Conservation (phyloP, 2,329 filamentous ascomycete genomes). For the Trichoderma sp. region DNA sequence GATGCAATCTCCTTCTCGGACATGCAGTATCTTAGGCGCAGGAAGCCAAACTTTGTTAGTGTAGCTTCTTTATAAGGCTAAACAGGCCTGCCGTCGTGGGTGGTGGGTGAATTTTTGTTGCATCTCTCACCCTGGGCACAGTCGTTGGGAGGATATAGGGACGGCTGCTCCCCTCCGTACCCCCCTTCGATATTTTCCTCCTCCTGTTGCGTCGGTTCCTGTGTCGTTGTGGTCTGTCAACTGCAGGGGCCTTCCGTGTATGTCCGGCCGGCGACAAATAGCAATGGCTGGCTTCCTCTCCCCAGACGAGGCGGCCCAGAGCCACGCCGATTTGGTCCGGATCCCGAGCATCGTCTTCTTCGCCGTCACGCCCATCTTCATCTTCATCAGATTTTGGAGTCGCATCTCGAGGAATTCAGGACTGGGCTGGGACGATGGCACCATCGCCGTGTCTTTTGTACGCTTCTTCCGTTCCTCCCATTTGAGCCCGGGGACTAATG, state of each 20-base stretch:
- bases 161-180: not conserved
- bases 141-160: slow-evolving; percentile 6
- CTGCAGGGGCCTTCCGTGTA: slow-evolving; percentile 2
- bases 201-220: not conserved
- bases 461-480: slow-evolving; percentile 20
- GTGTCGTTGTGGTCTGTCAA: not conserved
- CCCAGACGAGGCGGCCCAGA: slow-evolving; percentile 36
- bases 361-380: slow-evolving; percentile 46
- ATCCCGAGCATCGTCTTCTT: slow-evolving; percentile 49
- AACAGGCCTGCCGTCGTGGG: slow-evolving; percentile 6
- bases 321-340: slow-evolving; percentile 44
- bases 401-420: slow-evolving; percentile 43
- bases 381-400: slow-evolving; percentile 46
- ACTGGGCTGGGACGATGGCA: slow-evolving; percentile 48
- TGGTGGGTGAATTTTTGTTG: not conserved
- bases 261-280: not conserved
- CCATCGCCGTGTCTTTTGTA: slow-evolving; percentile 48
- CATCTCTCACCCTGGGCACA: not conserved
- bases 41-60: slow-evolving; percentile 14
- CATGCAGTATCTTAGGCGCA: slow-evolving; percentile 9
- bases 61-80: slow-evolving; percentile 22
- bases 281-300: slow-evolving; percentile 16
- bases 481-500: slow-evolving; percentile 1
- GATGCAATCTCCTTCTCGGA: slow-evolving; percentile 16
- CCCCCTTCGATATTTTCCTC: not conserved